Evolutionary conservation across 202 grass and related monocot species (phyloP).

Genomic region (Bolboschoenoplectus hybrid): DNA sequence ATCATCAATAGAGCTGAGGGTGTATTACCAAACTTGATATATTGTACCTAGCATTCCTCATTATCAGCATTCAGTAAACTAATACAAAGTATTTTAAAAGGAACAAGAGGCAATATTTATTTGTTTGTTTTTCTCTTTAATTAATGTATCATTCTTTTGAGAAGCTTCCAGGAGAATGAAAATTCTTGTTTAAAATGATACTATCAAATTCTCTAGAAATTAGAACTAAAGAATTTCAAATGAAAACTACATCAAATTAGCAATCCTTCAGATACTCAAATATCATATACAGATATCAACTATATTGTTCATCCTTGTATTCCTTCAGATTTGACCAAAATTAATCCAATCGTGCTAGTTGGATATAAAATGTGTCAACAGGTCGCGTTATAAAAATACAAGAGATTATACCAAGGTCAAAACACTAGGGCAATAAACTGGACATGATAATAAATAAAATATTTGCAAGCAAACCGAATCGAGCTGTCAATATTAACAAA

Average conservation of each 20-base stretch:
- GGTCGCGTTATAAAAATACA: too few species aligned
- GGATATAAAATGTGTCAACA: not conserved
- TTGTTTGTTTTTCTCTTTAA: not conserved
- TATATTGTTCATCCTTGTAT: not conserved
- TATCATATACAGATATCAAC: not conserved
- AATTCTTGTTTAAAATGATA: not conserved
- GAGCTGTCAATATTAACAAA: not conserved
- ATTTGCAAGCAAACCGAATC: not conserved
- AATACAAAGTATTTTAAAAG: not conserved
- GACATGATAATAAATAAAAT: not conserved
- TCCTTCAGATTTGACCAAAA: not conserved
- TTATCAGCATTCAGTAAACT: not conserved
- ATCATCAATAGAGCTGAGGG: too few species aligned
- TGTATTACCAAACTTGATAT: not conserved
- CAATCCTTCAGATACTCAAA: not conserved
- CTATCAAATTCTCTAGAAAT: not conserved
- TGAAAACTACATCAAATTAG: not conserved
- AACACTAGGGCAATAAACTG: not conserved
- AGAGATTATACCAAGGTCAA: not conserved
- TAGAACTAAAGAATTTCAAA: not conserved
- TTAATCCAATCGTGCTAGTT: not conserved
- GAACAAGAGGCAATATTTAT: not conserved
- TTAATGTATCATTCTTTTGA: not conserved
- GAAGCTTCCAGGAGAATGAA: not conserved
- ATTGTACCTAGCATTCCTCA: not conserved